Base-by-base conservation (phyloP, 768 basidiomycete species). In the Lactifluus volemus region DNA sequence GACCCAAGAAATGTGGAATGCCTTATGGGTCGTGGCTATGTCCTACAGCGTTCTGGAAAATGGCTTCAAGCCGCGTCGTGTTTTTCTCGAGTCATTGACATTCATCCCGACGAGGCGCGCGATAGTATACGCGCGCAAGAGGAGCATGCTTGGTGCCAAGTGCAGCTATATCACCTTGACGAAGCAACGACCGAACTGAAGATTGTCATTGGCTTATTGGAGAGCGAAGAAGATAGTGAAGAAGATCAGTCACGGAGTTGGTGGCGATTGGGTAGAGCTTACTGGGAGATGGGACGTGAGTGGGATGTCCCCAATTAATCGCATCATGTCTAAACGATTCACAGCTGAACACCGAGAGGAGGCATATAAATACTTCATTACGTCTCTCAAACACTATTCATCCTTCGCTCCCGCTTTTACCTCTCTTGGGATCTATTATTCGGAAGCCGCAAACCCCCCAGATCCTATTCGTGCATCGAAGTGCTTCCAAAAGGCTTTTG, bases 401-500 rank as follows among this genome's bases (percentile, higher is more conserved):
- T 77, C 81, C 9, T 97, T 86, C 70, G 93, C 96, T 0, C 88
- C 97, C 1, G 86, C 97, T 0, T 98, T 92, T 71, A 96, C 96
- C 3, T 92, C 92, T 1, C 82, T 99, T 2, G 97, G 97, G 7
- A 76, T 91, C 50, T 94, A 94, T 73, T 98, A 98, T 72, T 73
- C 81, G 19, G 87, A 93, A 45, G 77, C 75, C 59, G 75, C 81
- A 4, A 73, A 76, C 11, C 92, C 92, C 0, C 82, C 86, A 0
- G 95, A 98, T 72, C 85, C 84, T 25, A 81, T 82, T 6, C 84
- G 95, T 41, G 89, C 96, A 0, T 88, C 90, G 3, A 95, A 94
- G 70, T 98, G 96, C 70, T 98, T 96, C 73, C 94, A 98, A 68
- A 98, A 96, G 69, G 97, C 96, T 0, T 98, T 99, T 67, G 97